phyloP scores from a whole-genome alignment of 2,329 filamentous ascomycete genomes.

The Ceratocystis colombiana region DNA sequence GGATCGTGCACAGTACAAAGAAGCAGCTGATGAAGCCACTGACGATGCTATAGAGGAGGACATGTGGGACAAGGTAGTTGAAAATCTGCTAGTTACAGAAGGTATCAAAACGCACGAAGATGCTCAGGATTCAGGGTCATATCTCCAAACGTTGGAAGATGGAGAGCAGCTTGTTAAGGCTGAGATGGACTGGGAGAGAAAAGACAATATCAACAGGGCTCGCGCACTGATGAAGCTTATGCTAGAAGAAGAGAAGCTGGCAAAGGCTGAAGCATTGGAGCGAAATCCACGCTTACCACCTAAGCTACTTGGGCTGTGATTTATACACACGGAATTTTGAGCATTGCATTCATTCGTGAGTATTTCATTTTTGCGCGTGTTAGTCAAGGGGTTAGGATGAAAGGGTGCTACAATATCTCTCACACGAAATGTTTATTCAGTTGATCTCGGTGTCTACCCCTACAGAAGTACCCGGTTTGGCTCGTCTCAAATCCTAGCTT shows the following conservation, averaged over 20 bases:
- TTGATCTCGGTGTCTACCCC: neutral
- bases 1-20: constrained; percentile 34
- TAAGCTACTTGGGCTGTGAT: constrained; percentile 19
- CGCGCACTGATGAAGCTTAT: constrained; percentile 36
- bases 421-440: neutral
- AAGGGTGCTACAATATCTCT: neutral
- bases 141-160: constrained; percentile 27
- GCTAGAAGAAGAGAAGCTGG: constrained; percentile 34
- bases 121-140: neutral
- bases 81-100: constrained; percentile 27
- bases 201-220: constrained; percentile 37
- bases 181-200: constrained; percentile 31
- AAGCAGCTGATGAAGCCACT: constrained; percentile 35
- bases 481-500: neutral
- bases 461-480: neutral
- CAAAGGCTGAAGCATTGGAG: constrained; percentile 29
- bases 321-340: neutral
- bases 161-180: constrained; percentile 42
- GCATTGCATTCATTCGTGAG: neutral
- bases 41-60: constrained; percentile 37
- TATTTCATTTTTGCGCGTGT: neutral
- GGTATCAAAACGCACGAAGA: constrained; percentile 16
- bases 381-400: neutral
- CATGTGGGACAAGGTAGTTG: constrained; percentile 39
- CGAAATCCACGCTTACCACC: constrained; percentile 18